A percentile compares a stretch with the other conserved stretches of the same genome.
Evolutionary conservation across 768 basidiomycete genomes (phyloP).

Genomic region (Pholiota microspora): DNA sequence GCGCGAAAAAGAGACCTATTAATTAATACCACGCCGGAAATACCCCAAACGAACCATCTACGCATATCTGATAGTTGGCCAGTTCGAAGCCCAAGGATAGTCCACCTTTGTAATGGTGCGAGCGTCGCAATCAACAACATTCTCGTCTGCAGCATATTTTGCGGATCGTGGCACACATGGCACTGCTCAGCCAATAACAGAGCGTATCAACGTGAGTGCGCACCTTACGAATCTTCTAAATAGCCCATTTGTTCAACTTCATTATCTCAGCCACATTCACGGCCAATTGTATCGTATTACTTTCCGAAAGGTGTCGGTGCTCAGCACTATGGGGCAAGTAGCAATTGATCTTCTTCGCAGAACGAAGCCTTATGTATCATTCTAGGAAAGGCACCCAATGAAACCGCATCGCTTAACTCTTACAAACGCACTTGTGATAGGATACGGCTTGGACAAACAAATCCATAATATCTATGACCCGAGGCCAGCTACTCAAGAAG

Average conservation of each 20-base stretch:
- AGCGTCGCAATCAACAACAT: slow-evolving; percentile 49
- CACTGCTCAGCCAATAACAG: slow-evolving; percentile 76
- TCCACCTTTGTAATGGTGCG: slow-evolving; percentile 36
- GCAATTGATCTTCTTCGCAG: background rate
- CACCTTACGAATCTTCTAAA: slow-evolving; percentile 28
- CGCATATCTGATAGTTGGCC: too few species aligned
- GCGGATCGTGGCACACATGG: slow-evolving; percentile 71
- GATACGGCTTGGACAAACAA: slow-evolving; percentile 93
- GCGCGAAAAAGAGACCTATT: too few species aligned
- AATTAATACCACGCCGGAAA: background rate
- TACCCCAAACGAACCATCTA: too few species aligned
- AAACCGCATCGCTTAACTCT: slow-evolving; percentile 95
- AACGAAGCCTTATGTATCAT: background rate
- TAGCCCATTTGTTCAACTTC: background rate
- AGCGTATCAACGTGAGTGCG: slow-evolving; percentile 64
- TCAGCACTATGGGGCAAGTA: slow-evolving; percentile 91
- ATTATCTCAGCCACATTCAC: slow-evolving; percentile 57
- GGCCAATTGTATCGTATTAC: slow-evolving; percentile 94
- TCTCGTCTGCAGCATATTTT: slow-evolving; percentile 75
- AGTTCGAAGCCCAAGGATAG: background rate
- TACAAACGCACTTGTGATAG: slow-evolving; percentile 93
- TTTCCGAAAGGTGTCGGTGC: slow-evolving; percentile 92
- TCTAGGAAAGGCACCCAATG: slow-evolving; percentile 96
- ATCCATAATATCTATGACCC: slow-evolving; percentile 93
- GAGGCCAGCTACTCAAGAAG: slow-evolving; percentile 82